Base-by-base conservation (phyloP, 1,139 yeast species). In the Yamadazyma buinensis region DNA sequence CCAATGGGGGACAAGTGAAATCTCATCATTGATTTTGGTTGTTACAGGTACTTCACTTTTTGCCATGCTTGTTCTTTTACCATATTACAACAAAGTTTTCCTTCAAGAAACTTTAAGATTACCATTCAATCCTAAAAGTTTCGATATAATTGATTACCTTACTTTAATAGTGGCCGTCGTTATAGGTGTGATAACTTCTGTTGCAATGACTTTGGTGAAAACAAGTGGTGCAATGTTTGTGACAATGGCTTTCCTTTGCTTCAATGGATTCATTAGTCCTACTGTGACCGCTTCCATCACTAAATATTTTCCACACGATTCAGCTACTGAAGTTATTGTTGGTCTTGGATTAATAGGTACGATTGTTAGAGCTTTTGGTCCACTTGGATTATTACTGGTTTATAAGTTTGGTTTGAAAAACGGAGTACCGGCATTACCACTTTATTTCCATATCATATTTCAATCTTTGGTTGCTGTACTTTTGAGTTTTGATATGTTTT, bases 331-430 rank as follows among this genome's bases (percentile, higher is more conserved):
- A 21, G 39, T 41, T 2, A 29, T 42, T 19, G 27, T 39, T 29
- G 29, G 41, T 12, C 31, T 41, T 24, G 27, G 21, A 12, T 24
- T 39, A n/a, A 10, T 39, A 4, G 27, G 29, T 15, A 57, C 57
- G 40, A 13, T 52, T 3, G 35, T 51, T 15, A 35, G 44, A 12
- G 37, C 58, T 15, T 28, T 51, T 1, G 36, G 44, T 6, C 67
- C 67, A 1, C 29, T 54, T 14, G 15, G 47, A 1, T 25, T 56
- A 29, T 38, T 60, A 27, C 43, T 48, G 10, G 13, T 57, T 15
- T 62, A 61, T 46, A 61, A 50, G 23, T 29, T 26, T 18, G 41
- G 43, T 3, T 23, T 44, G n/a, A 24, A 26, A 5, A 36, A 33
- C 12, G 28, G 29, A 7, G n/a, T 33, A 4, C 30, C 39, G 8